Percentiles rank a stretch among this genome's conserved stretches.
Conservation (phyloP, 805 yeast genomes). For the Metschnikowia aberdeeniae region DNA sequence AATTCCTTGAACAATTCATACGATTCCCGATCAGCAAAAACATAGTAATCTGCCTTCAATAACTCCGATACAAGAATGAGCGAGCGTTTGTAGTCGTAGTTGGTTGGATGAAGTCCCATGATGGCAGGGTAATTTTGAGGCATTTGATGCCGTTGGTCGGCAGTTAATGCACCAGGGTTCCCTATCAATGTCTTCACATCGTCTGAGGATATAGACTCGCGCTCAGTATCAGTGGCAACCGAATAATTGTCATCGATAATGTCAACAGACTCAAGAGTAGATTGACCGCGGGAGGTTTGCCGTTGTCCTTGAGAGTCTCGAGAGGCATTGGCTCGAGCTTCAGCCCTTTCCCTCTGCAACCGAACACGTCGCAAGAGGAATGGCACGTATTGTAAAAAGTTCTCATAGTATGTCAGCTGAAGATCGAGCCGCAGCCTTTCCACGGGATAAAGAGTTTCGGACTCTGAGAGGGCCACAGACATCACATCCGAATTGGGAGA, state of each 20-base stretch:
- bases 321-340: neutral
- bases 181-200: conserved; percentile 4
- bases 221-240: conserved; percentile 1
- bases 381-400: conserved; percentile 36
- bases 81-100: conserved; percentile 27
- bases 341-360: conserved; percentile 9
- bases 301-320: neutral
- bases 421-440: conserved; percentile 26
- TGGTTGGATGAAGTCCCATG: conserved; percentile 19
- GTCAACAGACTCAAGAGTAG: neutral
- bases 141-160: neutral
- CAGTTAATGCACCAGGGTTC: neutral
- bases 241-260: neutral
- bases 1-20: conserved; percentile 28
- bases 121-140: conserved; percentile 7
- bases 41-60: conserved; percentile 24
- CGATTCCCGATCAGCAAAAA: conserved; percentile 30
- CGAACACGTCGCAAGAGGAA: conserved; percentile 32
- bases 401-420: conserved; percentile 35
- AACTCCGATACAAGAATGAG: conserved; percentile 32
- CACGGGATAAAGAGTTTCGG: conserved; percentile 30
- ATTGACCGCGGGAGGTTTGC: neutral
- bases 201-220: conserved; percentile 2
- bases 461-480: conserved; percentile 31
- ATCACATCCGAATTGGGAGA: conserved; percentile 4